Percentiles rank a stretch among this genome's conserved stretches.
Evolutionary conservation across 805 yeast species (phyloP).

Genomic region (Candida arabinofermentans): DNA sequence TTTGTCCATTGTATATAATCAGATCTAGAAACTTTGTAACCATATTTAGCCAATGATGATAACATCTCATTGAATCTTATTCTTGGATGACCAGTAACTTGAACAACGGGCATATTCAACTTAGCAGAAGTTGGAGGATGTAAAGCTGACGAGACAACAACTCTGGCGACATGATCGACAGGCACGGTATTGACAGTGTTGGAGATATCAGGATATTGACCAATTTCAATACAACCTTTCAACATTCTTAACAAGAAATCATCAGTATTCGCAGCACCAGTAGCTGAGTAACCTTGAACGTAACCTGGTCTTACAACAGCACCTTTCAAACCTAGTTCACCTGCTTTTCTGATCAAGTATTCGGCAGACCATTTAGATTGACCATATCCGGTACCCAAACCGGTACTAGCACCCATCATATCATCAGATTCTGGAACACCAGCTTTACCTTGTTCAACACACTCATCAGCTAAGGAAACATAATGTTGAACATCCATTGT

Average conservation of each 20-base stretch:
- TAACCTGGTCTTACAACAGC: slow-evolving; percentile 94
- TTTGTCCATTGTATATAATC: slow-evolving; percentile 80
- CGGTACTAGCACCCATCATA: slow-evolving; percentile 73
- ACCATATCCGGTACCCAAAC: slow-evolving; percentile 91
- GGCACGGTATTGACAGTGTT: slow-evolving; percentile 96
- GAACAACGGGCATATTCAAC: slow-evolving; percentile 63
- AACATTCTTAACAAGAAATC: slow-evolving; percentile 92
- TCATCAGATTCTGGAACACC: slow-evolving; percentile 86
- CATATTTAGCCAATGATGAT: slow-evolving; percentile 60
- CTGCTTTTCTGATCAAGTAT: slow-evolving; percentile 82
- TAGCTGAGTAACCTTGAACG: slow-evolving; percentile 77
- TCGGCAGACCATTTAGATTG: slow-evolving; percentile 99
- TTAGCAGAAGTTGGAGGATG: slow-evolving; percentile 56
- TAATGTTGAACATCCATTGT: slow-evolving; percentile 81
- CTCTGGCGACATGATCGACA: slow-evolving; percentile 95
- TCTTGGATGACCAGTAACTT: slow-evolving; percentile 97
- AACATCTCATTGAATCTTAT: slow-evolving; percentile 74
- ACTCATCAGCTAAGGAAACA: slow-evolving; percentile 69
- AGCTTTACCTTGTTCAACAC: slow-evolving; percentile 55
- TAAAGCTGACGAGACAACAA: slow-evolving; percentile 77
- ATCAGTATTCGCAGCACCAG: slow-evolving; percentile 93
- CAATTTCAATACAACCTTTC: slow-evolving; percentile 90
- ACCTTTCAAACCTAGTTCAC: slow-evolving; percentile 81
- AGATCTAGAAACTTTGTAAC: slow-evolving; percentile 59
- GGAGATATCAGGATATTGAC: slow-evolving; percentile 76